Conservation (phyloP, 75 land plant species). For the Picea sitchensis region DNA sequence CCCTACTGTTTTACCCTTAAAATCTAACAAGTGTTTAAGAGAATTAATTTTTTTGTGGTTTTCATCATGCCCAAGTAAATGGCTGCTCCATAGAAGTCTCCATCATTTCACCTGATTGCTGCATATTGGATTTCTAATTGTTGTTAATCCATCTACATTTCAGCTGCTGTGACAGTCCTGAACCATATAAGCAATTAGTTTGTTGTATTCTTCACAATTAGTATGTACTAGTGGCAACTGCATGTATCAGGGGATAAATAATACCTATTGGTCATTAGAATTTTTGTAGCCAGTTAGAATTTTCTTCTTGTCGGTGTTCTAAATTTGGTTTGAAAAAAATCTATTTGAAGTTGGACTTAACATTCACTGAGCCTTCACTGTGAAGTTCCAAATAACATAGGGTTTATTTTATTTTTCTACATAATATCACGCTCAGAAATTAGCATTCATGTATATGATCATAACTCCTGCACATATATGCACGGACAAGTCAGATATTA, state of each 20-base stretch:
- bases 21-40: too few relatives aligned
- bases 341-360: too few relatives aligned
- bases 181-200: neutral
- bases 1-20: too few relatives aligned
- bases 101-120: too few relatives aligned
- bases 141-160: too few relatives aligned
- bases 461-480: neutral
- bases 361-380: too few relatives aligned
- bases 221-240: too few relatives aligned
- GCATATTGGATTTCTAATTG: too few relatives aligned
- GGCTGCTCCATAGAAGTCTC: too few relatives aligned
- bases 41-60: too few relatives aligned
- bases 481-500: neutral
- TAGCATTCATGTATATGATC: neutral
- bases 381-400: neutral
- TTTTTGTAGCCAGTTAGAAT: neutral
- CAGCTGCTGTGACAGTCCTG: neutral
- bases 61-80: too few relatives aligned
- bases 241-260: neutral
- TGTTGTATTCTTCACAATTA: neutral
- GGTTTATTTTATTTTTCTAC: too few relatives aligned
- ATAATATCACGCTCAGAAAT: neutral
- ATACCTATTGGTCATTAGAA: neutral
- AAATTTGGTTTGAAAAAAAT: neutral
- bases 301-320: neutral